Conservation (phyloP, 768 basidiomycete species). For the Saitozyma sp. region DNA sequence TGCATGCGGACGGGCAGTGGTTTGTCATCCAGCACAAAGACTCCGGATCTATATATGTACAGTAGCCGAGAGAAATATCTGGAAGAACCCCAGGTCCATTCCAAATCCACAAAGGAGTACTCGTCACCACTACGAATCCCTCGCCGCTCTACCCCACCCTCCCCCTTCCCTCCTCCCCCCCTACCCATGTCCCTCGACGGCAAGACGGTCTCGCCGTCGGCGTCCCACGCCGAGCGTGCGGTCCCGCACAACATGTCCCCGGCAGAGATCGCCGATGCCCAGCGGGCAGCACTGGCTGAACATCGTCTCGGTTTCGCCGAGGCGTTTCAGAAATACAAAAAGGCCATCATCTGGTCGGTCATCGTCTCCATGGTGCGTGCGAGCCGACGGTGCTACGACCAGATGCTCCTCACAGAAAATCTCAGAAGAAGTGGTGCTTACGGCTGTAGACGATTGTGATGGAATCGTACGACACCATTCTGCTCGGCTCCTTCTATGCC, state of each 20-base stretch:
- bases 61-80: neutral
- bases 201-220: neutral
- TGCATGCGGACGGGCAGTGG: neutral
- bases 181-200: neutral
- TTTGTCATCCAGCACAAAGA: neutral
- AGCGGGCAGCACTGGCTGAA: neutral
- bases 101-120: neutral
- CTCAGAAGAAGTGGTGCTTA: neutral
- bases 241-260: neutral
- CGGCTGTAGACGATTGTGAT: neutral
- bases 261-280: too few species aligned
- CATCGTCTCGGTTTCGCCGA: conserved; percentile 15
- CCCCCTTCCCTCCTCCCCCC: neutral
- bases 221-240: neutral
- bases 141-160: neutral
- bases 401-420: neutral
- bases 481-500: neutral
- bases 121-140: neutral
- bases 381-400: neutral
- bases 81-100: neutral
- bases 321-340: conserved; percentile 39
- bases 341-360: conserved; percentile 44
- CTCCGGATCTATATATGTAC: too few species aligned
- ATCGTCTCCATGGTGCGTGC: conserved; percentile 24
- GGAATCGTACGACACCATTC: conserved; percentile 5